Percentiles rank a stretch among this genome's conserved stretches.
phyloP scores from a whole-genome alignment of 495 filamentous ascomycete species.

The Aspergillus nanangensis region DNA sequence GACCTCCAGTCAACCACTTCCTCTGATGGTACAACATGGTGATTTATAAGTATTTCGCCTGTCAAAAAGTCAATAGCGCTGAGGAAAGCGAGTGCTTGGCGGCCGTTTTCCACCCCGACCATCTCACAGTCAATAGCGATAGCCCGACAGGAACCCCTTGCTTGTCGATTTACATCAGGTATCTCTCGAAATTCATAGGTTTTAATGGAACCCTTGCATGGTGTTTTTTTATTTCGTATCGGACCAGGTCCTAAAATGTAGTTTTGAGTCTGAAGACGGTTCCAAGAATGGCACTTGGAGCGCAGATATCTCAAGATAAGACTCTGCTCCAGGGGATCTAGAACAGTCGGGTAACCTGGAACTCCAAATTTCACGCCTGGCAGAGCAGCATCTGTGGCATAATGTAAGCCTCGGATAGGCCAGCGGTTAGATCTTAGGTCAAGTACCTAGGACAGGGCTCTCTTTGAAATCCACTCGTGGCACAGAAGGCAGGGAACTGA shows the following conservation, averaged over 20 bases:
- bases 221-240: not conserved
- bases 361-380: not conserved
- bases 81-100: constrained; percentile 18
- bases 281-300: not conserved
- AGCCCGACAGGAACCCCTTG: constrained; percentile 7
- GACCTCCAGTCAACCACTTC: constrained; percentile 33
- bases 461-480: not conserved
- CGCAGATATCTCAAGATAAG: not conserved
- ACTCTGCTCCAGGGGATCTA: not conserved
- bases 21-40: constrained; percentile 30
- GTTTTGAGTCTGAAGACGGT: not conserved
- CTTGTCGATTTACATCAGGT: not conserved
- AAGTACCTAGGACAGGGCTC: not conserved
- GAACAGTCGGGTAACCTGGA: not conserved
- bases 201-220: not conserved
- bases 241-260: not conserved
- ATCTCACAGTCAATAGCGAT: constrained; percentile 34
- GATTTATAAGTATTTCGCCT: constrained; percentile 40
- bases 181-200: not conserved
- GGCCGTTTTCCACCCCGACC: constrained; percentile 14
- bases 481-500: not conserved
- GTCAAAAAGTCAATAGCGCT: constrained; percentile 44
- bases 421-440: not conserved
- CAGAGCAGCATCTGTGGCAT: not conserved
- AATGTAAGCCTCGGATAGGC: not conserved